Evolutionary conservation across 2,329 filamentous ascomycete genomes (phyloP).

Genomic region (Sphaerulina vaccinii): DNA sequence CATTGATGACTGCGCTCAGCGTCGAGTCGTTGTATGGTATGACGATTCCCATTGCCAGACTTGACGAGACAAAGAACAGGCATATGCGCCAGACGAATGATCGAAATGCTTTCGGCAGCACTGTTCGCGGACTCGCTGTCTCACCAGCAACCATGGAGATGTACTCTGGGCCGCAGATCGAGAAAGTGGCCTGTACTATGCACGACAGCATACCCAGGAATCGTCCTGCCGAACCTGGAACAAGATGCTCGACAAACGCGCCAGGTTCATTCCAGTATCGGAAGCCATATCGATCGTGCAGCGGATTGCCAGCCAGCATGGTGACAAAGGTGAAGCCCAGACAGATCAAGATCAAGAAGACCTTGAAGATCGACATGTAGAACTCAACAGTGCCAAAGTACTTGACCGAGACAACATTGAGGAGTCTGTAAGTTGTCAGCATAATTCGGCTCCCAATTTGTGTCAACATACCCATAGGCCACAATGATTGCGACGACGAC

Average conservation of each 20-base stretch:
- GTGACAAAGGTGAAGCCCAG: slow-evolving; percentile 75
- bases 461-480: slow-evolving; percentile 46
- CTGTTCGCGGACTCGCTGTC: slow-evolving; percentile 66
- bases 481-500: slow-evolving; percentile 61
- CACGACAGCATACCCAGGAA: slow-evolving; percentile 76
- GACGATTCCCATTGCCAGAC: slow-evolving; percentile 68
- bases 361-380: slow-evolving; percentile 56
- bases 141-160: slow-evolving; percentile 66
- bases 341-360: slow-evolving; percentile 68
- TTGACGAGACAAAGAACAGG: slow-evolving; percentile 71
- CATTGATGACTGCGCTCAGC: slow-evolving; percentile 60
- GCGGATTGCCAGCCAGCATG: slow-evolving; percentile 75
- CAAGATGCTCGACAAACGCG: slow-evolving; percentile 52
- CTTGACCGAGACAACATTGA: slow-evolving; percentile 71
- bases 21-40: slow-evolving; percentile 66
- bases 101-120: slow-evolving; percentile 72
- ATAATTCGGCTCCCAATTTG: neutral
- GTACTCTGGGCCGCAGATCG: slow-evolving; percentile 66
- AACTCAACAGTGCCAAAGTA: slow-evolving; percentile 79
- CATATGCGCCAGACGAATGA: slow-evolving; percentile 76
- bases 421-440: slow-evolving; percentile 27
- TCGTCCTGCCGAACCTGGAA: slow-evolving; percentile 66
- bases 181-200: slow-evolving; percentile 68
- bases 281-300: slow-evolving; percentile 52
- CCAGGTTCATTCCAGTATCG: slow-evolving; percentile 53